Evolutionary conservation across 352 stramenopile species (phyloP).

Genomic region (Pythium insidiosum): DNA sequence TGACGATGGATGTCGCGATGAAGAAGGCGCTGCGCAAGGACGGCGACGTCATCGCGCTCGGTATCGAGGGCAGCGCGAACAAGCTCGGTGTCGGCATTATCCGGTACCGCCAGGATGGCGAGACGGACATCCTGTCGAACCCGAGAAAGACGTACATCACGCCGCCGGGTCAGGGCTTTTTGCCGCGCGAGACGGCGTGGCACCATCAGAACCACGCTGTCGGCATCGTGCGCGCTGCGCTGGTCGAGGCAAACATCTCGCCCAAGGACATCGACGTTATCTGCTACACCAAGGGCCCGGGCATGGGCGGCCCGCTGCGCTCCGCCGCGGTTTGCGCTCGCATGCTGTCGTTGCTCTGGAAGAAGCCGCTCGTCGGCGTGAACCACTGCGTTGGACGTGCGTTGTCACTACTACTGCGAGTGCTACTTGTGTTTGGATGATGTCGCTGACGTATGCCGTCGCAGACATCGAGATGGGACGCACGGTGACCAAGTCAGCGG

Average conservation of each 20-base stretch:
- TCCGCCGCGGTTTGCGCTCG: slow-evolving; percentile 94
- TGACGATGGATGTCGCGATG: slow-evolving; percentile 7
- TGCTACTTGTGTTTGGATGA: no score
- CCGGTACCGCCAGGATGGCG: slow-evolving; percentile 51
- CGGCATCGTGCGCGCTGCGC: slow-evolving; percentile 90
- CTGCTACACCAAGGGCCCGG: slow-evolving; percentile 94
- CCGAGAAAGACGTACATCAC: slow-evolving; percentile 99
- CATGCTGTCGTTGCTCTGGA: slow-evolving; percentile 93
- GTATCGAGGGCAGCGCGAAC: slow-evolving; percentile 98
- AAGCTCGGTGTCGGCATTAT: slow-evolving; percentile 93
- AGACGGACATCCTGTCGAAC: slow-evolving; percentile 96
- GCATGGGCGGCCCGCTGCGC: slow-evolving; percentile 98
- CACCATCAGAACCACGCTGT: slow-evolving; percentile 98
- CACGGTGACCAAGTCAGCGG: slow-evolving; percentile 90
- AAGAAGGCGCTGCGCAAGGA: slow-evolving; percentile 43
- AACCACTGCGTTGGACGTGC: slow-evolving; percentile 99
- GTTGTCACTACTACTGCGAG: no score
- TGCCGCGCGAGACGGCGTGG: slow-evolving; percentile 97
- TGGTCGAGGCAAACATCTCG: slow-evolving; percentile 87
- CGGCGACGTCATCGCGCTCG: slow-evolving; percentile 88
- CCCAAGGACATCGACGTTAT: slow-evolving; percentile 89
- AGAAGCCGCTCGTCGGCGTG: slow-evolving; percentile 94
- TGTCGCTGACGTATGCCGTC: not conserved
- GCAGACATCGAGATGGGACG: slow-evolving; percentile 99
- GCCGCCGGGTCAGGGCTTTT: slow-evolving; percentile 95